Conservation (phyloP, 257 asterid genomes). For the Penstemon newberryi region DNA sequence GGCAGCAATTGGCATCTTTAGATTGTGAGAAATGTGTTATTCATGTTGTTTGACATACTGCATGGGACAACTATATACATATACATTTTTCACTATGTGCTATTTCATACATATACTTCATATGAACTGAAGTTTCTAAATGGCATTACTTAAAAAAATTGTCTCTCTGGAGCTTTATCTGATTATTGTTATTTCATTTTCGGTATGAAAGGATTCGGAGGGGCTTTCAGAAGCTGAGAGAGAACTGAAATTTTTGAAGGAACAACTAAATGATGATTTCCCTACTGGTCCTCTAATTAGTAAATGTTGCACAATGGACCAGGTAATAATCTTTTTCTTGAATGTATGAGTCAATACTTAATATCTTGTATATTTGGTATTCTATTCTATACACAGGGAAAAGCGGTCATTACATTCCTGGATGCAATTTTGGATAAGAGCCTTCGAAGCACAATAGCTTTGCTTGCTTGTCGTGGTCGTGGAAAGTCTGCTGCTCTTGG, state of each 20-base stretch:
- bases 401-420: conserved; percentile 57
- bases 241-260: conserved; percentile 59
- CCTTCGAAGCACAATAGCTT: conserved; percentile 58
- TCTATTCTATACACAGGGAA: conserved; percentile 39
- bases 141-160: neutral
- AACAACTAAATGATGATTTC: conserved; percentile 49
- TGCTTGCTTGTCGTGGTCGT: conserved; percentile 65
- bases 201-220: conserved; percentile 62
- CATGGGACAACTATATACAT: neutral
- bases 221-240: conserved; percentile 80
- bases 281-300: conserved; percentile 56
- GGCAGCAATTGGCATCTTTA: neutral
- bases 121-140: neutral
- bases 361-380: conserved; percentile 17
- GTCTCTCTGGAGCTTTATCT: conserved; percentile 18
- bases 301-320: conserved; percentile 60
- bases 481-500: conserved; percentile 76
- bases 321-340: conserved; percentile 36
- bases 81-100: neutral
- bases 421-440: conserved; percentile 57
- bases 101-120: neutral
- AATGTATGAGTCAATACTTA: neutral
- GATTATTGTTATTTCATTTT: conserved; percentile 19
- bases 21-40: neutral
- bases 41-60: neutral